Evolutionary conservation across 202 grass and related monocot genomes (phyloP).

Genomic region (Schoenoplectus tabernaemontani): DNA sequence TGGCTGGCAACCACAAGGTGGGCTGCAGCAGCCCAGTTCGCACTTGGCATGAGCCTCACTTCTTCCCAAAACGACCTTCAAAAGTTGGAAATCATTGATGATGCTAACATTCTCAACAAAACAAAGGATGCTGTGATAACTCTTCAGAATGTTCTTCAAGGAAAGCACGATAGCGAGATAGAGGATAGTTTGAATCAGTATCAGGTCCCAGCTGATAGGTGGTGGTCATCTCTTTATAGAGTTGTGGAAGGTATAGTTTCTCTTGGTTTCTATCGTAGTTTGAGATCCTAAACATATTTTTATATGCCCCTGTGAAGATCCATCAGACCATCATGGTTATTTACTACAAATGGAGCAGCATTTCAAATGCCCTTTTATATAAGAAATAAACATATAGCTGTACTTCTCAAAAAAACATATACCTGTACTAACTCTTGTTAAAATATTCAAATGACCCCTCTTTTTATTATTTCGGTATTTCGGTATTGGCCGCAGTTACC

Average conservation of each 20-base stretch:
- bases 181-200: conserved; percentile 59
- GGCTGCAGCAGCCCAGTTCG: conserved; percentile 73
- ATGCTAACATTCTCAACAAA: conserved; percentile 71
- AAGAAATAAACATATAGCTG: background rate
- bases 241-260: conserved; percentile 72
- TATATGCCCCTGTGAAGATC: background rate
- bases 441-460: background rate
- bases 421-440: background rate
- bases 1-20: conserved; percentile 88
- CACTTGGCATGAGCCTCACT: conserved; percentile 60
- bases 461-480: background rate
- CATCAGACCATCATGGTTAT: background rate
- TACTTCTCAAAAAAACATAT: background rate
- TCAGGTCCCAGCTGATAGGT: conserved; percentile 60
- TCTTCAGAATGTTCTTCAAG: conserved; percentile 85
- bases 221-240: conserved; percentile 99
- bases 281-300: background rate
- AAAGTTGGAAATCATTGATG: conserved; percentile 47
- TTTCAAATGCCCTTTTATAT: background rate
- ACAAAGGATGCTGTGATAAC: conserved; percentile 90
- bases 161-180: conserved; percentile 73
- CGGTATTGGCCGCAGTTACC: too few relatives aligned
- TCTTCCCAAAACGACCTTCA: conserved; percentile 86
- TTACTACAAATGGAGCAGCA: background rate
- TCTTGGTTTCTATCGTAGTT: conserved; percentile 9